phyloP scores from a whole-genome alignment of 441 rosid genomes.

The Biscutella laevigata region DNA sequence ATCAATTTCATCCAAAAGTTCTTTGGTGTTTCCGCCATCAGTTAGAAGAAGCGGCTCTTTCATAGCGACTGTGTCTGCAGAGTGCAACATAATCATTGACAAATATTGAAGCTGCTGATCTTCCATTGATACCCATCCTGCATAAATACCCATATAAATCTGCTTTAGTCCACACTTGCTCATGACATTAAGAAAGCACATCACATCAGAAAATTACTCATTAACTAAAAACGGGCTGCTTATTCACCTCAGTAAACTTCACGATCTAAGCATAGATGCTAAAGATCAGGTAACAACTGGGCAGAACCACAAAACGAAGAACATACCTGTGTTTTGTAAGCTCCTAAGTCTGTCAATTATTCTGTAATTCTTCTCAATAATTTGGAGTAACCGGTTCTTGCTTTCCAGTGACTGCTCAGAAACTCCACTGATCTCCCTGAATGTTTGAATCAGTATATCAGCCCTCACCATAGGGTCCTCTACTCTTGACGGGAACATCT shows the following conservation, averaged over 20 bases:
- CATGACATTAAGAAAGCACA: background rate
- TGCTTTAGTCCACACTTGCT: slow-evolving; percentile 13
- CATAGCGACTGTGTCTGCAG: slow-evolving; percentile 19
- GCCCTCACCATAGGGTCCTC: slow-evolving; percentile 86
- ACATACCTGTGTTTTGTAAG: slow-evolving; percentile 60
- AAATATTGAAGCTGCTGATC: slow-evolving; percentile 73
- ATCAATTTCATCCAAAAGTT: slow-evolving; percentile 54
- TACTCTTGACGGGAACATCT: slow-evolving; percentile 79
- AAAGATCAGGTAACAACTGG: background rate
- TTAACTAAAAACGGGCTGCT: slow-evolving; percentile 4
- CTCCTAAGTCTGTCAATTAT: slow-evolving; percentile 50
- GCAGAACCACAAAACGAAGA: slow-evolving; percentile 1
- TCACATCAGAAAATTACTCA: background rate
- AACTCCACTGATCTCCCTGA: slow-evolving; percentile 66
- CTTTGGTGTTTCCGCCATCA: slow-evolving; percentile 27
- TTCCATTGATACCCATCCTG: slow-evolving; percentile 85
- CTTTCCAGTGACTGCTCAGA: slow-evolving; percentile 42
- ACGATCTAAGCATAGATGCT: background rate
- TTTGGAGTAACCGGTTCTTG: slow-evolving; percentile 50
- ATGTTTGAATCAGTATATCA: slow-evolving; percentile 73
- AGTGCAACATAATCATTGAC: slow-evolving; percentile 49
- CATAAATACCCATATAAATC: slow-evolving; percentile 17
- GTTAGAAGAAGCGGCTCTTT: slow-evolving; percentile 32
- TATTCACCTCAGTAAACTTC: background rate
- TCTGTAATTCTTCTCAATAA: slow-evolving; percentile 50